phyloP scores from a whole-genome alignment of 2,329 filamentous ascomycete species.

The Elsinoe fawcettii region DNA sequence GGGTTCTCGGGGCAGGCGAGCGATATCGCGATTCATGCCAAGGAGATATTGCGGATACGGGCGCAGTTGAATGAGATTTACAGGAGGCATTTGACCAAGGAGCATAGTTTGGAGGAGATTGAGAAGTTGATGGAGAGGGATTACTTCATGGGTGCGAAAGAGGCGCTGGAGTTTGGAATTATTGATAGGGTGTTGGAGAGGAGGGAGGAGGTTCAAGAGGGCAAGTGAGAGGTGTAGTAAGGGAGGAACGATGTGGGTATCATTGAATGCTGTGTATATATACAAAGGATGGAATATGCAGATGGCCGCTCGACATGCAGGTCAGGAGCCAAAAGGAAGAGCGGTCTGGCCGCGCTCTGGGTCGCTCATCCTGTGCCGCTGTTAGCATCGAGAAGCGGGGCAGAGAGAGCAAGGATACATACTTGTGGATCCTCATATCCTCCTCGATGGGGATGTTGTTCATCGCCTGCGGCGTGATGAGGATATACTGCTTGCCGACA shows the following conservation, averaged over 20 bases:
- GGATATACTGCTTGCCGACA: conserved; percentile 86
- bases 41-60: conserved; percentile 84
- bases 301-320: background rate
- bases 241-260: background rate
- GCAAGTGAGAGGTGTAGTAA: conserved; percentile 9
- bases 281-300: background rate
- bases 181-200: conserved; percentile 78
- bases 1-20: conserved; percentile 58
- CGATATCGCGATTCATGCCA: conserved; percentile 95
- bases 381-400: background rate
- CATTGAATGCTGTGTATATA: conserved; percentile 11
- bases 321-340: conserved; percentile 27
- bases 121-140: conserved; percentile 96
- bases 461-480: conserved; percentile 91
- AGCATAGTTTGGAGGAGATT: conserved; percentile 68
- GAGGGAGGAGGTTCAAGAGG: conserved; percentile 41
- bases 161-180: conserved; percentile 83
- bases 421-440: conserved; percentile 75
- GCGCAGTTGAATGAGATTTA: conserved; percentile 88
- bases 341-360: conserved; percentile 45
- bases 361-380: conserved; percentile 35
- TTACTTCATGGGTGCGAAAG: conserved; percentile 81
- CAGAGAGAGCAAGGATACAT: conserved; percentile 23
- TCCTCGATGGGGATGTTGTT: conserved; percentile 48
- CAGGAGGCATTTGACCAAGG: conserved; percentile 69